Base-by-base conservation (phyloP, 345 rosid species). In the Schrenkiella parvula region DNA sequence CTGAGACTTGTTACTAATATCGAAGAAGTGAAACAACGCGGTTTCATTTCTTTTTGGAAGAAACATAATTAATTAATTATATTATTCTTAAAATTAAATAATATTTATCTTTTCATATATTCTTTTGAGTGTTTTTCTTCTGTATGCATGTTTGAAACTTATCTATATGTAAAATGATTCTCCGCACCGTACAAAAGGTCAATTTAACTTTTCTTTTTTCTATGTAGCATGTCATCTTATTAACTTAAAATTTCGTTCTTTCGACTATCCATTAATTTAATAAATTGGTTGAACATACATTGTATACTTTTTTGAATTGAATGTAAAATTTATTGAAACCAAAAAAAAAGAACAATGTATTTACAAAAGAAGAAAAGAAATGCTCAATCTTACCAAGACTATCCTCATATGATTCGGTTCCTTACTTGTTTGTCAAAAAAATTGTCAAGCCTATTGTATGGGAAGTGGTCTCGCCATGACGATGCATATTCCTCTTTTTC, bases 21-120 rank as follows among this genome's bases (percentile, higher is more conserved):
- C 28, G 28, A 15, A 35, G 44, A 47, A 48, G 44, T 22, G 23
- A 44, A 56, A 32, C 38, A 70, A 70, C 66, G 66, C 66, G 74
- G 74, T 70, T 70, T 69, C 28, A 46, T 48, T 69, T 46, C 57
- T 46, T 69, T 69, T 58, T 11, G 7, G 22, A n/a, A n/a, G 18
- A 55, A 42, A 19, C 12, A 42, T 42, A 29, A 19, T 43, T 42
- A 29, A 19, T 43, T 42, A 21, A n/a, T 19, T 43, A 43, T 42
- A 23, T 10, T 8, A 44, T 23, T 68, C 17, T 25, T 31, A 23
- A 22, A 56, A 9, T 19, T 43, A 21, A 19, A 56, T 22, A 32
- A 29, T 68, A 10, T 41, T 28, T 54, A 26, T 12, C 19, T 23
- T 50, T 66, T 1, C 32, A 35, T 15, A 53, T 12, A 26, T 52